These are phyloP conservation scores for Agroathelia rolfsii DNA, from an alignment of 1,284 basidiomycete genomes.

Conservation along the genomic window DNA sequence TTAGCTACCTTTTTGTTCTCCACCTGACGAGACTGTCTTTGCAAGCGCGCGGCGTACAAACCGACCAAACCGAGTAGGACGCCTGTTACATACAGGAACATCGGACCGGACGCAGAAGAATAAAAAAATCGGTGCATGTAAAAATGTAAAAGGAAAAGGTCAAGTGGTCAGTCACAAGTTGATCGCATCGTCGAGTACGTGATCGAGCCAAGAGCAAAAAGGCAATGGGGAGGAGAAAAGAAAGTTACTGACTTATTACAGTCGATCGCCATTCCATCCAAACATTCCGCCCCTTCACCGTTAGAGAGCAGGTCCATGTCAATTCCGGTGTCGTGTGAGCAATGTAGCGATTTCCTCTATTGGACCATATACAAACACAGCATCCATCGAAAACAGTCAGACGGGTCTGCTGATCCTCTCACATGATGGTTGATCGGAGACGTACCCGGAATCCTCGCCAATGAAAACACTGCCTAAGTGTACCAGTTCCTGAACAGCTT, in stretches of 20 bases:
- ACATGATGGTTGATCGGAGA: too few relatives aligned
- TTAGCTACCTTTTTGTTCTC: conserved; percentile 67
- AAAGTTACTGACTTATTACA: conserved; percentile 46
- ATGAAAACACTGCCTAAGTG: conserved; percentile 76
- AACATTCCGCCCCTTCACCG: conserved; percentile 35
- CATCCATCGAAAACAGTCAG: too few relatives aligned
- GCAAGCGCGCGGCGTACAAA: conserved; percentile 28
- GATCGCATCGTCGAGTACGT: conserved; percentile 1
- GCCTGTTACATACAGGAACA: too few relatives aligned
- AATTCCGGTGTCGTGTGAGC: conserved; percentile 67
- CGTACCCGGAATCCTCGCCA: conserved; percentile 63
- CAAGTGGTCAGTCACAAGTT: too few relatives aligned
- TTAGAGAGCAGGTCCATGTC: conserved; percentile 62
- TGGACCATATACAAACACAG: too few relatives aligned
- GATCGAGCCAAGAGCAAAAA: conserved; percentile 7
- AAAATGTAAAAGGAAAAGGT: conserved; percentile 10
- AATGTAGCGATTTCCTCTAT: conserved; percentile 65
- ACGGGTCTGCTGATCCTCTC: too few relatives aligned
- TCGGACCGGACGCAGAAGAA: conserved; percentile 18
- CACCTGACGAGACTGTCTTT: conserved; percentile 40
- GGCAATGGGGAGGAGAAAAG: conserved; percentile 9
- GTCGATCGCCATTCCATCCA: conserved; percentile 65
- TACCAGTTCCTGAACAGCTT: conserved; percentile 75
- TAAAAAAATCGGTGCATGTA: too few relatives aligned
- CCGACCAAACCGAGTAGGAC: conserved; percentile 24